Conservation (phyloP, 805 yeast genomes). For the Metschnikowia colocasiae region DNA sequence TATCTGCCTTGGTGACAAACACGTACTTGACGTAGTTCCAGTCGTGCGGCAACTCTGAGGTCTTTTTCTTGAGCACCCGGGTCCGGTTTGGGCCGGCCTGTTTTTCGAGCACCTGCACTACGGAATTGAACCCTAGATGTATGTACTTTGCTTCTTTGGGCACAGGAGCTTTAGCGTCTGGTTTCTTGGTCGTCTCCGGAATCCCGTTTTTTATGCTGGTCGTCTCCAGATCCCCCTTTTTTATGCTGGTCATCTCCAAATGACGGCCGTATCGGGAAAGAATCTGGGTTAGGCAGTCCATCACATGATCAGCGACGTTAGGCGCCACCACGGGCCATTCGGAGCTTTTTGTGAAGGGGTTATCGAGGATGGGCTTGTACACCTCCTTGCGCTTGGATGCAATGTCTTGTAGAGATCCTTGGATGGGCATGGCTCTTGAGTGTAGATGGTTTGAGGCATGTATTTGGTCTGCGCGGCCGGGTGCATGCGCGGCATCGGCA, state of each 20-base stretch:
- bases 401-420: slow-evolving; percentile 43
- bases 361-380: slow-evolving; percentile 61
- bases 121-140: slow-evolving; percentile 53
- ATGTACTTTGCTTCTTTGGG: slow-evolving; percentile 26
- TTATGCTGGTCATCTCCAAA: slow-evolving; percentile 6
- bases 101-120: slow-evolving; percentile 45
- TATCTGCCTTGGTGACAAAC: slow-evolving; percentile 61
- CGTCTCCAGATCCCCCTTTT: background rate
- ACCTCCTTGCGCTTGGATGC: slow-evolving; percentile 54
- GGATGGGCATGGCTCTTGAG: background rate
- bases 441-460: background rate
- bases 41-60: background rate
- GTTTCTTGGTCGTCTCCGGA: background rate
- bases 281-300: slow-evolving; percentile 14
- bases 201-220: background rate
- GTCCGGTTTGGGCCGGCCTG: slow-evolving; percentile 32
- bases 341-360: slow-evolving; percentile 51
- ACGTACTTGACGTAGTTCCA: slow-evolving; percentile 34
- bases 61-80: slow-evolving; percentile 12
- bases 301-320: slow-evolving; percentile 8
- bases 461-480: slow-evolving; percentile 1
- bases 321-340: slow-evolving; percentile 17
- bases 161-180: slow-evolving; percentile 12
- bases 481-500: background rate
- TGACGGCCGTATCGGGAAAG: slow-evolving; percentile 17